Conservation (phyloP, 768 basidiomycete species). For the Phanerochaete sordida region DNA sequence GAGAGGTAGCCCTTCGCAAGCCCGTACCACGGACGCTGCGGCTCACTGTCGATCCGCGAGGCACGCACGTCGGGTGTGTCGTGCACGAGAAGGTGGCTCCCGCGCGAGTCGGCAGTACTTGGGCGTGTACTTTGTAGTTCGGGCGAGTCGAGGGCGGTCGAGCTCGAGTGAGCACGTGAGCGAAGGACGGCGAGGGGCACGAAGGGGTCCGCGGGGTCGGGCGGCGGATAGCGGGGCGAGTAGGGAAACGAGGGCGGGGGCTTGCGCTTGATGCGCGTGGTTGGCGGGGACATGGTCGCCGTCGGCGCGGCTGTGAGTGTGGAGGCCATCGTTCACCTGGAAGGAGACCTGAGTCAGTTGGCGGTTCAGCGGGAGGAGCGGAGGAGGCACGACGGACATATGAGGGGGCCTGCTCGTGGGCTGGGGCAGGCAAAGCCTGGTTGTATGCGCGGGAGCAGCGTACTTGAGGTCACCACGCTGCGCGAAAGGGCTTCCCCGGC, state of each 20-base stretch:
- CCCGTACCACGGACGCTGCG: slow-evolving; percentile 12
- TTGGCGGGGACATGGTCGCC: background rate
- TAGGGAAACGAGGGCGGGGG: slow-evolving; percentile 51
- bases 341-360: background rate
- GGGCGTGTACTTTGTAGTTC: background rate
- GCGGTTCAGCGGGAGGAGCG: background rate
- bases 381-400: background rate
- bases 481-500: background rate
- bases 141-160: slow-evolving; percentile 13
- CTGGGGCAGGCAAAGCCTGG: background rate
- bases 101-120: background rate
- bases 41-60: background rate
- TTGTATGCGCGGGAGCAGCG: background rate
- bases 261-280: slow-evolving; percentile 44
- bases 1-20: slow-evolving; percentile 15
- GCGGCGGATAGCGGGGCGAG: slow-evolving; percentile 56
- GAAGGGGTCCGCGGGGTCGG: slow-evolving; percentile 69
- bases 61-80: background rate
- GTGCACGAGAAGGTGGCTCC: background rate
- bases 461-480: background rate
- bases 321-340: background rate
- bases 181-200: slow-evolving; percentile 66
- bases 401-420: background rate
- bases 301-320: background rate
- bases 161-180: slow-evolving; percentile 46